phyloP scores from a whole-genome alignment of 257 asterid species.

The Fraxinus cuspidata region DNA sequence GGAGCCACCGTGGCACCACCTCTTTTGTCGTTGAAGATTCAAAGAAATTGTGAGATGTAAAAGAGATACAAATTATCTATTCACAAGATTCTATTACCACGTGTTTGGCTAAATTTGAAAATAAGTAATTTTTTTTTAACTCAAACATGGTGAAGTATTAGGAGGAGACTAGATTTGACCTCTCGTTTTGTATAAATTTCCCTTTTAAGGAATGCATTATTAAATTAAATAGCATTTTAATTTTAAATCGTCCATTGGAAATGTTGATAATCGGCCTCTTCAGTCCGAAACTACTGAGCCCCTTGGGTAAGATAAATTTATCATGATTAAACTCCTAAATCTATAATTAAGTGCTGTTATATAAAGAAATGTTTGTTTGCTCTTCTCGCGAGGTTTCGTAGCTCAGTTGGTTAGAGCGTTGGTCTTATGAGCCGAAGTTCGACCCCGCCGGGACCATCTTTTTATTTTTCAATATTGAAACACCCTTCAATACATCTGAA shows the following conservation, averaged over 20 bases:
- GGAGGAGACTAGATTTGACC: no score
- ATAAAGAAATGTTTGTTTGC: slow-evolving; percentile 14
- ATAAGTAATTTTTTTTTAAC: no score
- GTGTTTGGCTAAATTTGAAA: no score
- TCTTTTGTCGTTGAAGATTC: slow-evolving; percentile 29
- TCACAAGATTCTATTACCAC: slow-evolving; percentile 28
- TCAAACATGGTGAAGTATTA: no score
- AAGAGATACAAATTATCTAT: neutral
- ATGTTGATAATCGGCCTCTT: no score
- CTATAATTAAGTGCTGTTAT: neutral
- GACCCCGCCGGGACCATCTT: slow-evolving; percentile 98
- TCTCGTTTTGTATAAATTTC: no score
- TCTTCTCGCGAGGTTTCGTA: slow-evolving; percentile 56
- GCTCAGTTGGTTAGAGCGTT: slow-evolving; percentile 99
- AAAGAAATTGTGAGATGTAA: slow-evolving; percentile 33
- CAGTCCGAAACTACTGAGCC: no score
- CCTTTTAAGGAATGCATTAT: no score
- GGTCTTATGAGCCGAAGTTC: slow-evolving; percentile 99
- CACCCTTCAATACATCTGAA: neutral
- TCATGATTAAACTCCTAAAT: no score
- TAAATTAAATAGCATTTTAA: no score
- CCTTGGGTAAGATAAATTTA: neutral
- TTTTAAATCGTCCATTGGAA: no score
- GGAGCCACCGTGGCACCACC: slow-evolving; percentile 61
- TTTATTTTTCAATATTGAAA: neutral